phyloP scores from a whole-genome alignment of 495 filamentous ascomycete species.

The Podospora pseudoanserina region DNA sequence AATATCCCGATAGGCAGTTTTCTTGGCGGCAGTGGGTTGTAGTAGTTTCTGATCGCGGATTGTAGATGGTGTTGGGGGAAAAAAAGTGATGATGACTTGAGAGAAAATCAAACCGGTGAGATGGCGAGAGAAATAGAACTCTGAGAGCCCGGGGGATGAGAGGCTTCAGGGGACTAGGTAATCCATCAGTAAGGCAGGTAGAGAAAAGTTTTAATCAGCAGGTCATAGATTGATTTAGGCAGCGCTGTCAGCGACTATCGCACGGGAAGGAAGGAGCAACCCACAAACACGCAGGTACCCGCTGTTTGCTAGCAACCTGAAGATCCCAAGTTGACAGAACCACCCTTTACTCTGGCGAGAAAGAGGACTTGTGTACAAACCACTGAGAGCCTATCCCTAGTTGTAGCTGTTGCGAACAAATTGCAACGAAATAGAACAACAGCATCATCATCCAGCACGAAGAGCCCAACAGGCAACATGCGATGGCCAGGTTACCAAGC shows the following conservation, averaged over 20 bases:
- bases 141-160: background rate
- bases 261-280: background rate
- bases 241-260: background rate
- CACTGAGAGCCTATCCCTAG: too few relatives aligned
- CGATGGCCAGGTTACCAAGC: too few relatives aligned
- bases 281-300: background rate
- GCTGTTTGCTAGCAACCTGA: background rate
- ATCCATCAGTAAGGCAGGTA: too few relatives aligned
- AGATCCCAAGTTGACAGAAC: too few relatives aligned
- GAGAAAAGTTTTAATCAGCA: background rate
- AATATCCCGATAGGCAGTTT: background rate
- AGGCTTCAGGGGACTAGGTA: background rate
- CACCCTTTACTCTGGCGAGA: too few relatives aligned
- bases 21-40: background rate
- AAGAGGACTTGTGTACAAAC: background rate
- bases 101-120: background rate
- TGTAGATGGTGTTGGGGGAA: background rate
- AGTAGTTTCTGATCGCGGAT: background rate
- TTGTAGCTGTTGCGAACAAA: too few relatives aligned
- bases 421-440: too few relatives aligned
- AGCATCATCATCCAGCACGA: too few relatives aligned
- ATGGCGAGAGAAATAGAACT: background rate
- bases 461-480: too few relatives aligned
- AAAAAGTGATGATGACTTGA: background rate
- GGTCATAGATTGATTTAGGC: background rate